Base-by-base conservation (phyloP, 129 eudicot genomes). In the Glebionis coronaria region DNA sequence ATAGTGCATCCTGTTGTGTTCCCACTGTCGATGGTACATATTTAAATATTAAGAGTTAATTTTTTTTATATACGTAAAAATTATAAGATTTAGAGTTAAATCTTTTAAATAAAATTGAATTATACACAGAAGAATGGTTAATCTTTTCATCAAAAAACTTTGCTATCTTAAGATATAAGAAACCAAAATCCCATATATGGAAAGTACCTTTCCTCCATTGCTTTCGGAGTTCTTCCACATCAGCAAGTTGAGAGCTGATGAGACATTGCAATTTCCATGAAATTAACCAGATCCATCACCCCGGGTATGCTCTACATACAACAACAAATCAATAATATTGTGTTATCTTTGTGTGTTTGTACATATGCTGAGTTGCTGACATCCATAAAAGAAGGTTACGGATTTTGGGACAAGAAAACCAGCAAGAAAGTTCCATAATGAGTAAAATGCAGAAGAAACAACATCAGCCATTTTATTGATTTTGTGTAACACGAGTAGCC, bases 201-300 rank as follows among this genome's bases (percentile, higher is more conserved):
- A n/a, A n/a, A n/a, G n/a, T n/a, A n/a, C n/a, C n/a, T n/a, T n/a
- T n/a, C n/a, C n/a, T n/a, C n/a, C n/a, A n/a, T n/a, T n/a, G n/a
- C n/a, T n/a, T n/a, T n/a, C n/a, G n/a, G n/a, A n/a, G 65, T 52
- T 88, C 82, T 51, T 92, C 95, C 18, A 88, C 87, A 35, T 93
- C 98, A 38, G 86, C 95, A 21, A 86, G 92, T 65, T 93, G 98
- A 20, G 98, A 93, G 65, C 82, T 81, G 13, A 93, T 73, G 44
- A 93, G 79, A 44, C 98, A 97, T 19, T 85, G 79, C 51, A 93
- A 77, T 12, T 90, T 83, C 98, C 98, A 93, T 2, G 98, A 82
- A 16, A 88, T 80, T 11, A 86, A 88, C 98, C 98, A 93, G 53
- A 88, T 82, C 97, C 98, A 88, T 97, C 98, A 93, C 47, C 80